Evolutionary conservation across 805 yeast genomes (phyloP).

Genomic region (Saturnispora sanitii): DNA sequence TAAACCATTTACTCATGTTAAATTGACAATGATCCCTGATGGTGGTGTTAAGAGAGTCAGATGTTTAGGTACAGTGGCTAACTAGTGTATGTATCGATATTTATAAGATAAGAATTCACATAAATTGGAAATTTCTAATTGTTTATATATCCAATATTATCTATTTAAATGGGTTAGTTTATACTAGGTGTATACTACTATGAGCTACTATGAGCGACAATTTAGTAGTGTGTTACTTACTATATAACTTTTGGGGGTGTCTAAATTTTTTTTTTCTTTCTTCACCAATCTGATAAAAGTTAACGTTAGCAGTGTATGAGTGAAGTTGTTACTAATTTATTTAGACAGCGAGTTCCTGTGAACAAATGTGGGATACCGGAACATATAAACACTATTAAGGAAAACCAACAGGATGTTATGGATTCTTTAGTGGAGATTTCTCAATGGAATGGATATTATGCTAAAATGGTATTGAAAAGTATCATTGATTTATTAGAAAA

Average conservation of each 20-base stretch:
- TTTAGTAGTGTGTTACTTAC: too few relatives aligned
- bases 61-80: slow-evolving; percentile 54
- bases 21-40: slow-evolving; percentile 82
- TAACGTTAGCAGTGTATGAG: too few relatives aligned
- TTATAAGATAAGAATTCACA: too few relatives aligned
- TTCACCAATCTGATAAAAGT: too few relatives aligned
- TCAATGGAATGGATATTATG: slow-evolving; percentile 41
- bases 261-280: too few relatives aligned
- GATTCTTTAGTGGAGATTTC: slow-evolving; percentile 18
- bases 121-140: too few relatives aligned
- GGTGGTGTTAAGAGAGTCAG: slow-evolving; percentile 93
- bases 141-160: too few relatives aligned
- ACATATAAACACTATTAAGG: not conserved
- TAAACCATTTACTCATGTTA: slow-evolving; percentile 55
- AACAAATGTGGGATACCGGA: not conserved
- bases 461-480: slow-evolving; percentile 34
- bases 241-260: too few relatives aligned
- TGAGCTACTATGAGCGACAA: too few relatives aligned
- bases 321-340: slow-evolving; percentile 18
- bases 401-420: slow-evolving; percentile 16
- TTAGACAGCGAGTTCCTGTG: slow-evolving; percentile 26
- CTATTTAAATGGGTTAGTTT: too few relatives aligned
- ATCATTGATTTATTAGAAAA: slow-evolving; percentile 29
- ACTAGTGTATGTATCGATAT: too few relatives aligned
- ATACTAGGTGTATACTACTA: too few relatives aligned